phyloP scores from a whole-genome alignment of 495 filamentous ascomycete genomes.

The Penicillium argentinense region DNA sequence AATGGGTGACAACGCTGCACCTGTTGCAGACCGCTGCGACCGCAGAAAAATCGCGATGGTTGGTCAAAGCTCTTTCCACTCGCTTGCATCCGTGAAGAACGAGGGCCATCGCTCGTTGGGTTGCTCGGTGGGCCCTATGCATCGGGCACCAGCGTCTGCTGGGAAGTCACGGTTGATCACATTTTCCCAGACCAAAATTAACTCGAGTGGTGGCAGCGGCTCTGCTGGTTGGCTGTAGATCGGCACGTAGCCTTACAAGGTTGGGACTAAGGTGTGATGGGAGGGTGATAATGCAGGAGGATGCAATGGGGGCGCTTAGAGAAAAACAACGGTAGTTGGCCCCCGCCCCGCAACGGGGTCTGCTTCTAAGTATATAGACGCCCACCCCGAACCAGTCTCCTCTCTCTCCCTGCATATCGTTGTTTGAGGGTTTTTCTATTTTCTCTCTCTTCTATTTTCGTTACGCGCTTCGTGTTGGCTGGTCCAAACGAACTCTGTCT shows the following conservation, averaged over 20 bases:
- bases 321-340: constrained; percentile 14
- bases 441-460: constrained; percentile 40
- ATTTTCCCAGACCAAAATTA: not conserved
- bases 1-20: too few relatives aligned
- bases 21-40: too few relatives aligned
- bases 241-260: constrained; percentile 2
- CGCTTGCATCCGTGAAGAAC: too few relatives aligned
- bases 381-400: constrained; percentile 17
- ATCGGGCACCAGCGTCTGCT: constrained; percentile 1
- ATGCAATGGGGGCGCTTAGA: constrained; percentile 29
- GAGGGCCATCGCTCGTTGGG: too few relatives aligned
- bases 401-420: constrained; percentile 25
- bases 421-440: constrained; percentile 40
- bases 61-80: too few relatives aligned
- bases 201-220: not conserved
- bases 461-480: constrained; percentile 42
- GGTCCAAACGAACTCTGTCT: constrained; percentile 36
- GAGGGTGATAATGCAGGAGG: constrained; percentile 28
- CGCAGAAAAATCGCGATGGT: too few relatives aligned
- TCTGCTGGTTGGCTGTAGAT: constrained; percentile 10
- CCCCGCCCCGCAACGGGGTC: constrained; percentile 3
- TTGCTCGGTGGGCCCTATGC: not conserved
- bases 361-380: constrained; percentile 41
- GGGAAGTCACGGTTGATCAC: constrained; percentile 14
- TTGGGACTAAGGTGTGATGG: constrained; percentile 30